phyloP scores from a whole-genome alignment of 108 stramenopile genomes.

The Parietichytrium sp. region DNA sequence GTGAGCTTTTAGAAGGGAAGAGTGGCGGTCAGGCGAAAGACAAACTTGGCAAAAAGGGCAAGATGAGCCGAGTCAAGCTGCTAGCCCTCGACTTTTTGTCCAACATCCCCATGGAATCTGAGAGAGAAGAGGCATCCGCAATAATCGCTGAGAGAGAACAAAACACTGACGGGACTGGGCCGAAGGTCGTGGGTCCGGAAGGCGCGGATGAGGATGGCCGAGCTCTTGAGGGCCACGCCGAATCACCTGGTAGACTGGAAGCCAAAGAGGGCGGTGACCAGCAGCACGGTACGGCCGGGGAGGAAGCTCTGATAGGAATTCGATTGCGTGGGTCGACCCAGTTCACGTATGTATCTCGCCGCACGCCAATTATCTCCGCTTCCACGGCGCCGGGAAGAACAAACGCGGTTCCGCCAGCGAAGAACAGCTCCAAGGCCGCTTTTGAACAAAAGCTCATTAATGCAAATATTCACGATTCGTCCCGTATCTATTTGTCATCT shows the following conservation, averaged over 20 bases:
- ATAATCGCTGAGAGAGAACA: neutral
- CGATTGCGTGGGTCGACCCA: neutral
- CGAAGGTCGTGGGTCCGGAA: neutral
- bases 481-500: neutral
- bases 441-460: neutral
- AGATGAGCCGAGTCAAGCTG: conserved; percentile 20
- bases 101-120: neutral
- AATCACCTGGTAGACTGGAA: neutral
- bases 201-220: neutral
- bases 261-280: neutral
- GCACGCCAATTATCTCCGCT: too few species aligned
- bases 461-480: neutral
- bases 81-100: neutral
- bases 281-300: neutral
- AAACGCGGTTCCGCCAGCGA: neutral
- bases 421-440: neutral
- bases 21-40: too few species aligned
- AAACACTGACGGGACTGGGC: neutral
- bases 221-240: neutral
- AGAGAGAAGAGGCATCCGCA: neutral
- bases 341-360: neutral
- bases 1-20: too few species aligned
- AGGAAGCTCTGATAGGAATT: neutral
- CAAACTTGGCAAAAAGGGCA: too few species aligned
- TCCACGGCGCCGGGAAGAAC: too few species aligned